Conservation (phyloP, 768 basidiomycete species). For the Tricholoma bakamatsutake region DNA sequence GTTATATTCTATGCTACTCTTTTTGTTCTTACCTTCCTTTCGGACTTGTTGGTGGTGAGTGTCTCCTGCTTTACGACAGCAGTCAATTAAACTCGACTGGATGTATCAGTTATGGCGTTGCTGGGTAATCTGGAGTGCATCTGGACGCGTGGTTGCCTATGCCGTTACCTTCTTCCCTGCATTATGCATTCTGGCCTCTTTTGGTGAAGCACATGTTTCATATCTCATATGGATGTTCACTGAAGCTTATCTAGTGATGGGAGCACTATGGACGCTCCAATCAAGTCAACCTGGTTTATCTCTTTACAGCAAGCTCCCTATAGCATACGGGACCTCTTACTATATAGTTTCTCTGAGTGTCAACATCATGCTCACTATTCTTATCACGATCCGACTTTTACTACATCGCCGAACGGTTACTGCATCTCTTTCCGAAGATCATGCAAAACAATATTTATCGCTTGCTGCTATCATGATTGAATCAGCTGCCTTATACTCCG, state of each 20-base stretch:
- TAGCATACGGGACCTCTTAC: constrained; percentile 33
- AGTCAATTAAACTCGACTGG: background rate
- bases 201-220: too few species aligned
- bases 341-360: constrained; percentile 33
- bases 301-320: constrained; percentile 29
- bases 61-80: background rate
- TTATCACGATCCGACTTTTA: constrained; percentile 30
- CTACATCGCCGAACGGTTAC: constrained; percentile 25
- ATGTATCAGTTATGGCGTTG: constrained; percentile 37
- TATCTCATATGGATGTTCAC: too few species aligned
- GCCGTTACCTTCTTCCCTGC: constrained; percentile 30
- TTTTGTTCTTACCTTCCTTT: constrained; percentile 32
- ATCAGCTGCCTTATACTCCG: constrained; percentile 38
- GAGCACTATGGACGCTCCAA: constrained; percentile 36
- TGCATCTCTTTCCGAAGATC: constrained; percentile 24
- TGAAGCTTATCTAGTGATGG: constrained; percentile 25
- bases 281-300: constrained; percentile 36
- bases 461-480: constrained; percentile 34
- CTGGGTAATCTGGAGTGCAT: constrained; percentile 39
- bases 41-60: constrained; percentile 35
- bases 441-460: constrained; percentile 31
- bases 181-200: constrained; percentile 18
- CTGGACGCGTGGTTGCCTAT: constrained; percentile 26
- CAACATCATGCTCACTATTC: constrained; percentile 35
- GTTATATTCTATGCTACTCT: constrained; percentile 33